Base-by-base conservation (phyloP, 148 eudicot genomes). In the Nyssa sinensis region DNA sequence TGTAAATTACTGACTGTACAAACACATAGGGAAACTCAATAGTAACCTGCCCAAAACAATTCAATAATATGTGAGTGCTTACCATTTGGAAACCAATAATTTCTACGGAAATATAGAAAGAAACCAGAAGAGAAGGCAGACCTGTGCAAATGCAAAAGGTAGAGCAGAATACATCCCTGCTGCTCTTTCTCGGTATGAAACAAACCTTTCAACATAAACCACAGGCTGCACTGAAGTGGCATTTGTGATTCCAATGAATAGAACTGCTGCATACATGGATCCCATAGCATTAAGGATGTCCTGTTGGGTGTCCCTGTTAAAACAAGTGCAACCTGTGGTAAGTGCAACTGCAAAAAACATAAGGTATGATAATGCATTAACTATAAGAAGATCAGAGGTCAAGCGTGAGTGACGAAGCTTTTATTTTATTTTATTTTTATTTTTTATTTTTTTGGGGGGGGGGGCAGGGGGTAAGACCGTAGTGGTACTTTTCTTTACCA, bases 91-190 rank as follows among this genome's bases (percentile, higher is more conserved):
- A 10, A 19, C 51, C 51, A 44, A 11, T 1, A 44, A 44, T 55
- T 55, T 17, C 59, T 19, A 19, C 3, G 59, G 21, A 55, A 44
- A 55, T n/a, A 21, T 19, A 21, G 29, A 25, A 8, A 41, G 17
- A 13, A 66, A 27, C 4, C 9, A 19, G 23, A 62, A 29, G 70
- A 34, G 9, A 60, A 9, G 55, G 61, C 31, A 66, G 28, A 85
- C 98, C 98, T 90, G 96, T 16, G 98, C 90, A 75, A 91, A 89
- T 67, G 94, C 93, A 81, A 93, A 91, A 33, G 98, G 82, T 58
- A 93, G 81, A 70, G 96, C 87, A 65, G 98, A 91, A 75, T 93
- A 93, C 98, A 93, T 91, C 78, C 96, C 95, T 6, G 98, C 98
- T 33, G 94, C 98, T 84, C 92, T 81, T 66, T 93, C 98, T 83